Evolutionary conservation across 129 eudicot genomes (phyloP).

Genomic region (Chrysanthemum lavandulifolium): DNA sequence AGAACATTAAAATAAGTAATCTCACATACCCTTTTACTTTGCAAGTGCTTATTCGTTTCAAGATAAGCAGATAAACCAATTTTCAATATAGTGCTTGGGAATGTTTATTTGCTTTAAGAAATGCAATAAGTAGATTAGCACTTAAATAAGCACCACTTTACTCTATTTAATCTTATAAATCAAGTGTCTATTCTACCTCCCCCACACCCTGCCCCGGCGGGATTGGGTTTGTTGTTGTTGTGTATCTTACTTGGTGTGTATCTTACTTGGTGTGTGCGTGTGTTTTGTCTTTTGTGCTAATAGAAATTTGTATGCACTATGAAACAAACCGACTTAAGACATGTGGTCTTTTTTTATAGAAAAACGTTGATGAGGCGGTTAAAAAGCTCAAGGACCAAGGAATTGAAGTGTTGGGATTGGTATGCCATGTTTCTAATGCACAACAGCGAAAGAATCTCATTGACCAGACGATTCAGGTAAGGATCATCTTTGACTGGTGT

Average conservation of each 20-base stretch:
- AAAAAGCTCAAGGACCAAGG: constrained; percentile 64
- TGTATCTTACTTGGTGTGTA: too few relatives aligned
- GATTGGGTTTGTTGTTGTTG: too few relatives aligned
- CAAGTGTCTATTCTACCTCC: background rate
- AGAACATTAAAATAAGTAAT: too few relatives aligned
- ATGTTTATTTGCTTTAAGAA: too few relatives aligned
- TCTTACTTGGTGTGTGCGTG: background rate
- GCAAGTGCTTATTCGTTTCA: too few relatives aligned
- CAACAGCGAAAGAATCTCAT: constrained; percentile 82
- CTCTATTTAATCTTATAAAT: too few relatives aligned
- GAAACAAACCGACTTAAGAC: background rate
- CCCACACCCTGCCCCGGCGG: too few relatives aligned
- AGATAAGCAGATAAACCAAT: too few relatives aligned
- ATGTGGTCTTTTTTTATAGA: constrained; percentile 33
- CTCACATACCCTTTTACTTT: too few relatives aligned
- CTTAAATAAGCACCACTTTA: too few relatives aligned
- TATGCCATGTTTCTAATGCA: constrained; percentile 89
- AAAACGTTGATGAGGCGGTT: constrained; percentile 85
- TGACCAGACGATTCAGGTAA: constrained; percentile 69
- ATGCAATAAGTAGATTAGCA: too few relatives aligned
- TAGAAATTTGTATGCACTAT: background rate
- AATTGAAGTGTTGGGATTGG: constrained; percentile 73
- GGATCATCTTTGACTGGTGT: background rate
- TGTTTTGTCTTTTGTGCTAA: background rate
- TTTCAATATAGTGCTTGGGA: too few relatives aligned